Conservation (phyloP, 768 basidiomycete species). For the Psilocybe sp. region DNA sequence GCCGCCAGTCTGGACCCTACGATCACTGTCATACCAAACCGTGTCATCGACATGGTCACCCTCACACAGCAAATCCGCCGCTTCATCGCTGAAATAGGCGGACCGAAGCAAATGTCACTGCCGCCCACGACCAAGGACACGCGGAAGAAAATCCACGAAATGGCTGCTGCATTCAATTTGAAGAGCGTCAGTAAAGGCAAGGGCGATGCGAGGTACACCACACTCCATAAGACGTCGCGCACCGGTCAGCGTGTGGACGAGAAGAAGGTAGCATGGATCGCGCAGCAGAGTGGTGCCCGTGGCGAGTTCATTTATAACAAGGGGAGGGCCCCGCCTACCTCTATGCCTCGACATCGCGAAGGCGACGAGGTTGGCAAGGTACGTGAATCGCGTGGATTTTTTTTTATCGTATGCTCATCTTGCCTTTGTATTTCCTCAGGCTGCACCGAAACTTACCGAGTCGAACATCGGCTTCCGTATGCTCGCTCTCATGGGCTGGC, state of each 20-base stretch:
- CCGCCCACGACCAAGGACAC: constrained; percentile 77
- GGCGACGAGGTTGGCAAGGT: constrained; percentile 89
- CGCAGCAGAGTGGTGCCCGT: constrained; percentile 34
- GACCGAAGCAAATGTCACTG: constrained; percentile 53
- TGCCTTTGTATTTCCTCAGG: constrained; percentile 31
- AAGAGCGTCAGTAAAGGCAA: constrained; percentile 76
- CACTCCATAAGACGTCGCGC: constrained; percentile 63
- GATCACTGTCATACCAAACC: constrained; percentile 41
- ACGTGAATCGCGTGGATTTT: constrained; percentile 15
- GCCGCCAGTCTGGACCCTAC: constrained; percentile 49
- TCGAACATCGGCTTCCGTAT: constrained; percentile 86
- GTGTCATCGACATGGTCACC: constrained; percentile 62
- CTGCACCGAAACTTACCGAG: constrained; percentile 77
- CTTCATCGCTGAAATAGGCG: constrained; percentile 61
- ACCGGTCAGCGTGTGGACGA: constrained; percentile 60
- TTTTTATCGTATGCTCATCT: neutral
- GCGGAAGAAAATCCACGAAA: constrained; percentile 72
- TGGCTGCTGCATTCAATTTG: constrained; percentile 77
- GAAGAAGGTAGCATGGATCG: constrained; percentile 47
- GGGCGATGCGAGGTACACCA: constrained; percentile 72
- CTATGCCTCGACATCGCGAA: constrained; percentile 58
- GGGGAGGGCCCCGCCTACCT: constrained; percentile 17
- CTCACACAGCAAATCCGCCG: constrained; percentile 67
- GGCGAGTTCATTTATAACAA: constrained; percentile 34
- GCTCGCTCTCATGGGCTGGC: constrained; percentile 90